Conservation (phyloP, 2,329 filamentous ascomycete genomes). For the Neoascochyta sp. region DNA sequence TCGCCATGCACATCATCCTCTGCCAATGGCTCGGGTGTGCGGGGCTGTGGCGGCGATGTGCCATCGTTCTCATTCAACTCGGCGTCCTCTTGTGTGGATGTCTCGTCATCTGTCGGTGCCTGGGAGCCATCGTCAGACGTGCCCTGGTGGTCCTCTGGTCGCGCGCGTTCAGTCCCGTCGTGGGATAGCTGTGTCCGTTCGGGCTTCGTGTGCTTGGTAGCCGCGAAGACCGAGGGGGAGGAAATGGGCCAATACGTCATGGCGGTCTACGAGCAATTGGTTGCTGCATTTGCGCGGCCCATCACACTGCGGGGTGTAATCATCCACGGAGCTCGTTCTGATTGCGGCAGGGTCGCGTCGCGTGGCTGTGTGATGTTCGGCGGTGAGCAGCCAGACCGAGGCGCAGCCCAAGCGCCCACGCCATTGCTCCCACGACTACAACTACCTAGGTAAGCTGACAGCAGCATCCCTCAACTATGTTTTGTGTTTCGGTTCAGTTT, state of each 20-base stretch:
- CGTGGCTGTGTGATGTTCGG: constrained; percentile 20
- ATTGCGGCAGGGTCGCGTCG: constrained; percentile 21
- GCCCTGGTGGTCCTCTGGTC: constrained; percentile 18
- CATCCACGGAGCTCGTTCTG: constrained; percentile 18
- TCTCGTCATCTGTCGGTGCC: constrained; percentile 11
- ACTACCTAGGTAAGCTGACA: too few species aligned
- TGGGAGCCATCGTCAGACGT: constrained; percentile 10
- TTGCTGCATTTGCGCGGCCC: constrained; percentile 37
- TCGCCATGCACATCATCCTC: constrained; percentile 52
- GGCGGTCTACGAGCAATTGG: constrained; percentile 37
- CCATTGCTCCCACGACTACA: too few species aligned
- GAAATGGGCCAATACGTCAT: constrained; percentile 90
- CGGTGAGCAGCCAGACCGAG: constrained; percentile 2
- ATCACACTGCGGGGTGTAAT: constrained; percentile 29
- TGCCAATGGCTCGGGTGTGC: constrained; percentile 10
- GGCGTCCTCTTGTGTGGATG: constrained; percentile 4
- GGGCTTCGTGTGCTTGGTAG: constrained; percentile 61
- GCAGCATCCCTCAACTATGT: too few species aligned
- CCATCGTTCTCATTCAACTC: constrained; percentile 11
- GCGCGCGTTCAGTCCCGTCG: constrained; percentile 47
- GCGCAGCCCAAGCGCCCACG: constrained; percentile 7
- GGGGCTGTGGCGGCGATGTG: constrained; percentile 4
- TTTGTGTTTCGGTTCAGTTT: too few species aligned
- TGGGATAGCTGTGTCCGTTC: constrained; percentile 58
- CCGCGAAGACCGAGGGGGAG: constrained; percentile 77